Conservation (phyloP, 2,329 filamentous ascomycete species). For the Fusarium sp. region DNA sequence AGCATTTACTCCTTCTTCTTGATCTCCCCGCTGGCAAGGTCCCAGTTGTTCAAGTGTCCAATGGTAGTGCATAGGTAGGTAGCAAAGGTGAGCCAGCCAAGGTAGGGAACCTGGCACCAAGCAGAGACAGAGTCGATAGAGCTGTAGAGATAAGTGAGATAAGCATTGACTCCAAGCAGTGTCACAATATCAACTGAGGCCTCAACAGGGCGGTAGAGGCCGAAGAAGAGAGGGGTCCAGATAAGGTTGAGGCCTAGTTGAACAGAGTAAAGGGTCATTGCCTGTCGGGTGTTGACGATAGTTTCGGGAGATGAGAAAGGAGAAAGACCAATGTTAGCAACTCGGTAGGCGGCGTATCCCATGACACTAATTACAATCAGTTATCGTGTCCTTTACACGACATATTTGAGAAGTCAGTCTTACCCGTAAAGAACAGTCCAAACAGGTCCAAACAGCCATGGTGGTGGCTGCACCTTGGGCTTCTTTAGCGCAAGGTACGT, state of each 20-base stretch:
- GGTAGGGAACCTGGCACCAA: constrained; percentile 82
- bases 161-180: constrained; percentile 77
- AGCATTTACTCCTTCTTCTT: constrained; percentile 42
- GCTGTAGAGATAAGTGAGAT: constrained; percentile 81
- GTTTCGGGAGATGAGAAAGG: constrained; percentile 66
- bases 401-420: constrained; percentile 6
- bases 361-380: constrained; percentile 65
- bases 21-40: constrained; percentile 55
- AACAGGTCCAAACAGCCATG: constrained; percentile 71
- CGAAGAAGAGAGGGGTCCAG: constrained; percentile 96
- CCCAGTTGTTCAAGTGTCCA: constrained; percentile 77
- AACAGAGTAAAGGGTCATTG: constrained; percentile 84
- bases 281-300: constrained; percentile 71
- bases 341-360: constrained; percentile 90
- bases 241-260: constrained; percentile 87
- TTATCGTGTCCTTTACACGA: not conserved
- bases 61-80: constrained; percentile 82
- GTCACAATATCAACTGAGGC: constrained; percentile 81
- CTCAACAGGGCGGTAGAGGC: constrained; percentile 76
- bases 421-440: constrained; percentile 76
- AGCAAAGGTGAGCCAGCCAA: constrained; percentile 88
- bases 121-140: constrained; percentile 78
- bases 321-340: constrained; percentile 72
- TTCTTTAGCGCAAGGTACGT: constrained; percentile 76
- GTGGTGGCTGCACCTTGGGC: constrained; percentile 71